phyloP scores from a whole-genome alignment of 805 yeast species.

The Lipomyces chichibuensis region DNA sequence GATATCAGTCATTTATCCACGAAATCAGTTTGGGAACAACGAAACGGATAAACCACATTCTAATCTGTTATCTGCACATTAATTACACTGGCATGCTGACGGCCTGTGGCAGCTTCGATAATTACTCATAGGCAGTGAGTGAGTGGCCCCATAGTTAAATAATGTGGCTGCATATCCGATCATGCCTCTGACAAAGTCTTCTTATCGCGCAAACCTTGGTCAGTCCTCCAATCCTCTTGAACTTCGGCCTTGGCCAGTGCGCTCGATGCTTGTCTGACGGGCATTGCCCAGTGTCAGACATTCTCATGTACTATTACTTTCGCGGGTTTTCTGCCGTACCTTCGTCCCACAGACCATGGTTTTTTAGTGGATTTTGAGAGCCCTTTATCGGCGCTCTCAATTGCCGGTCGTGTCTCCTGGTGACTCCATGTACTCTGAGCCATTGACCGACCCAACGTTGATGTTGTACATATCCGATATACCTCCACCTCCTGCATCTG shows the following conservation, averaged over 20 bases:
- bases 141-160: not conserved
- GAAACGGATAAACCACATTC: not conserved
- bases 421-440: constrained; percentile 2
- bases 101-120: too few relatives aligned
- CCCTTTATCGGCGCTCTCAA: not conserved
- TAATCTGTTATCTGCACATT: too few relatives aligned
- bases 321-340: not conserved
- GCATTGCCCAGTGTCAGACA: not conserved
- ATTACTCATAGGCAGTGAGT: too few relatives aligned
- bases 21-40: too few relatives aligned
- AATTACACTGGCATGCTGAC: too few relatives aligned
- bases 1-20: too few relatives aligned
- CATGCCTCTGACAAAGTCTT: not conserved
- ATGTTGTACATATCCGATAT: not conserved
- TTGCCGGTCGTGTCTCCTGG: not conserved
- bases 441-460: not conserved
- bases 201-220: not conserved
- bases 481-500: not conserved
- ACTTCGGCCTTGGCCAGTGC: not conserved
- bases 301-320: not conserved
- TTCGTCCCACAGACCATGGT: not conserved
- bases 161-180: not conserved
- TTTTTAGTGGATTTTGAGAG: not conserved
- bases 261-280: not conserved
- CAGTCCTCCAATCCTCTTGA: not conserved